Percentiles rank a stretch among this genome's conserved stretches.
Conservation (phyloP, 208 protist species). For the Tritrichomonas foetus region DNA sequence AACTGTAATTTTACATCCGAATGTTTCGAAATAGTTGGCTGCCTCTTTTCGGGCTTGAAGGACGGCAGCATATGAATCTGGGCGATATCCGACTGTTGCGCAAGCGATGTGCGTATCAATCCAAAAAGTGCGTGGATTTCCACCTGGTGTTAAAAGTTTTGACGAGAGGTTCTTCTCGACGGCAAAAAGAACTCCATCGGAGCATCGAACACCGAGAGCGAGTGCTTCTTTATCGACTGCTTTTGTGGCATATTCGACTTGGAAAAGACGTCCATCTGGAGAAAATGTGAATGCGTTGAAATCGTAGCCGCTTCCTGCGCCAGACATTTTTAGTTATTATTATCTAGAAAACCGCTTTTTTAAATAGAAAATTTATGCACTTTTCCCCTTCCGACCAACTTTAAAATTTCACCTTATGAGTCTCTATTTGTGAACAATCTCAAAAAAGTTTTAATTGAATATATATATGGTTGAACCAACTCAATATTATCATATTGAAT, state of each 20-base stretch:
- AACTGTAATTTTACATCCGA: conserved; percentile 10
- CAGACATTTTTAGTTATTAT: conserved; percentile 37
- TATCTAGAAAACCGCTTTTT: no score
- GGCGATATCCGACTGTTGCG: conserved; percentile 6
- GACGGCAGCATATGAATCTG: conserved; percentile 1
- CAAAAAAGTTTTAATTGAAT: no score
- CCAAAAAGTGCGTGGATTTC: neutral
- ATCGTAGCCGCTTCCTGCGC: conserved; percentile 40
- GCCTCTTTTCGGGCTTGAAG: neutral
- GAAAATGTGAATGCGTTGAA: conserved; percentile 40
- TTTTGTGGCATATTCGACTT: conserved; percentile 99
- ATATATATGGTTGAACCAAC: no score
- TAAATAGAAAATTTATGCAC: no score
- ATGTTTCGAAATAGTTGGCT: neutral
- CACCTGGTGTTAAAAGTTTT: conserved; percentile 79
- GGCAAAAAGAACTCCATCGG: conserved; percentile 73
- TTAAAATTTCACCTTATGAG: no score
- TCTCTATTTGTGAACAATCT: no score
- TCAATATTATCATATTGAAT: no score
- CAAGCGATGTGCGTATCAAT: neutral
- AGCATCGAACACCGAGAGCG: conserved; percentile 86
- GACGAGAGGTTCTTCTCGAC: conserved; percentile 88
- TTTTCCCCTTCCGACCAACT: no score
- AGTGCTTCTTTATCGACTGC: conserved; percentile 93
- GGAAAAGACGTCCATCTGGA: conserved; percentile 71